Conservation (phyloP, 176 grass and related monocot species). For the Zoysia pacifica region DNA sequence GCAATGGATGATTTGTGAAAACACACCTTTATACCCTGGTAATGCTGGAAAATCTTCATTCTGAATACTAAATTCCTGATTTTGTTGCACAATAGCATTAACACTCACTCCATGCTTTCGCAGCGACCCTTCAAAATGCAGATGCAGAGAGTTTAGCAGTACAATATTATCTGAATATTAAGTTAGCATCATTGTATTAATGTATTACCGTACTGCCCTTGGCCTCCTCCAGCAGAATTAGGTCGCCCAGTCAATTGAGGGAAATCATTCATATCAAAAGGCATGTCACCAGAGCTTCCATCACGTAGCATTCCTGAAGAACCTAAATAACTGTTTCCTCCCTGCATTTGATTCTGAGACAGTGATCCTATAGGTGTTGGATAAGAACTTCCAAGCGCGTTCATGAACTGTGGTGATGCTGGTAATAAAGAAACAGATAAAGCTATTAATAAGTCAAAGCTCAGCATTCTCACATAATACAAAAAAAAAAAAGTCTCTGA, state of each 20-base stretch:
- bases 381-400: slow-evolving; percentile 87
- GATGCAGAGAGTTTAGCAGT: slow-evolving; percentile 8
- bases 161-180: slow-evolving; percentile 8
- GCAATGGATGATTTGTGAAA: not conserved
- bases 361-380: slow-evolving; percentile 59
- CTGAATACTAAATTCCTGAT: slow-evolving; percentile 92
- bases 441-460: slow-evolving; percentile 23
- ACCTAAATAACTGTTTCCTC: slow-evolving; percentile 66
- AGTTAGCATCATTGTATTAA: slow-evolving; percentile 13
- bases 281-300: slow-evolving; percentile 70
- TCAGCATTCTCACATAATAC: not conserved
- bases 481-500: not conserved
- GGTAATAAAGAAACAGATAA: not conserved
- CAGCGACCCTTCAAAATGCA: slow-evolving; percentile 65
- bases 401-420: slow-evolving; percentile 72
- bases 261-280: slow-evolving; percentile 98
- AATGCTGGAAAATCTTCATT: slow-evolving; percentile 98
- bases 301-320: slow-evolving; percentile 85
- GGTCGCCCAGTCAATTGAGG: slow-evolving; percentile 81
- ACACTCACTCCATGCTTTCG: slow-evolving; percentile 78
- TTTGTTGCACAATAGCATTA: slow-evolving; percentile 84
- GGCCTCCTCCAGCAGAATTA: slow-evolving; percentile 78
- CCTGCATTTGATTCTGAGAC: slow-evolving; percentile 74
- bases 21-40: slow-evolving; percentile 87
- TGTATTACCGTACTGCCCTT: slow-evolving; percentile 87